Conservation (phyloP, 495 filamentous ascomycete species). For the Symbiotaphrina buchneri region DNA sequence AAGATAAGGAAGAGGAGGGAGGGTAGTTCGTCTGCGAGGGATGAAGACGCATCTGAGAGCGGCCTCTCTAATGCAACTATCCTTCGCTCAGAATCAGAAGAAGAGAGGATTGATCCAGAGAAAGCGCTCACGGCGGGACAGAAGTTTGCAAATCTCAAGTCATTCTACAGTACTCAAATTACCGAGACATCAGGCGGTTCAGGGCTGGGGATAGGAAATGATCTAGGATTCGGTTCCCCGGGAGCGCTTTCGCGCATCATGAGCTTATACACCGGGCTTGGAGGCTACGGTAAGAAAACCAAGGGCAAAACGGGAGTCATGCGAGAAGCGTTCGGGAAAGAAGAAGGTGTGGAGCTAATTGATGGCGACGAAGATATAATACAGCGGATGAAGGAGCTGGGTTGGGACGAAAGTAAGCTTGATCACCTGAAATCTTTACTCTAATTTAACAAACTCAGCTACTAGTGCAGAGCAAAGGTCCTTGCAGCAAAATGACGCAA, state of each 20-base stretch:
- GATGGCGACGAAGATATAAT: slow-evolving; percentile 9
- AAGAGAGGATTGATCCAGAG: not conserved
- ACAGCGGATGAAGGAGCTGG: slow-evolving; percentile 6
- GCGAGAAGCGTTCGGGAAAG: slow-evolving; percentile 36
- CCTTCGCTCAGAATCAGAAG: not conserved
- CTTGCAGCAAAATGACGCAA: not conserved
- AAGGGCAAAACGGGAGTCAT: slow-evolving; percentile 45
- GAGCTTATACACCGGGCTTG: slow-evolving; percentile 59
- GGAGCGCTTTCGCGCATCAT: slow-evolving; percentile 69
- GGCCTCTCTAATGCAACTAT: not conserved
- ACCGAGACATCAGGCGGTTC: slow-evolving; percentile 30
- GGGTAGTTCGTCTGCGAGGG: slow-evolving; percentile 6
- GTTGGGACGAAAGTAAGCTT: slow-evolving; percentile 10
- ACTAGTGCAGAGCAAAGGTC: slow-evolving; percentile 1
- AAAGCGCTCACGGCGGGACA: slow-evolving; percentile 8
- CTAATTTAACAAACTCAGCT: not conserved
- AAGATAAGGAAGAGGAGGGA: slow-evolving; percentile 45
- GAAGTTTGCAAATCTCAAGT: slow-evolving; percentile 12
- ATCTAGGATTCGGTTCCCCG: slow-evolving; percentile 53
- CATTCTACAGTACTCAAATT: slow-evolving; percentile 34
- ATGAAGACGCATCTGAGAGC: not conserved
- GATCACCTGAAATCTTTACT: no score
- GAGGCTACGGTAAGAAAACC: slow-evolving; percentile 30
- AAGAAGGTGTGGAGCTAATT: slow-evolving; percentile 5
- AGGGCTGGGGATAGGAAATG: slow-evolving; percentile 23